These are phyloP conservation scores for Incumbomyces lentus DNA, from an alignment of 2,329 filamentous ascomycete genomes.

Conservation along the genomic window DNA sequence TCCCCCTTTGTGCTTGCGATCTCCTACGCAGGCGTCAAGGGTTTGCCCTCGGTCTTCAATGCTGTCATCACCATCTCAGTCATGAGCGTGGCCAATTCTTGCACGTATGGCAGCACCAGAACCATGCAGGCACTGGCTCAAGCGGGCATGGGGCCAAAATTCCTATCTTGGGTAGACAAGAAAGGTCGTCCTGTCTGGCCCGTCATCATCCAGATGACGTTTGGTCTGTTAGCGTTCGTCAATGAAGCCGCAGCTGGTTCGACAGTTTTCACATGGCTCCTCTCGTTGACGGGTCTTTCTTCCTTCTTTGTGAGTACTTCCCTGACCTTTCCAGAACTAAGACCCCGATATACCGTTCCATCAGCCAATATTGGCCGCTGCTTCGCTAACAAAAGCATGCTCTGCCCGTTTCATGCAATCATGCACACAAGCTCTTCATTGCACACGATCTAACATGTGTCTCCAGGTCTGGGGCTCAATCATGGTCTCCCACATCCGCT, in stretches of 20 bases:
- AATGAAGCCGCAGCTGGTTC: conserved; percentile 38
- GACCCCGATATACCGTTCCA: no score
- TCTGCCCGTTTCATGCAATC: no score
- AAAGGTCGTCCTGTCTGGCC: conserved; percentile 69
- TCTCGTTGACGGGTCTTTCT: conserved; percentile 62
- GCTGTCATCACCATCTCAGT: conserved; percentile 78
- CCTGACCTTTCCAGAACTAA: no score
- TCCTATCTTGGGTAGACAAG: conserved; percentile 72
- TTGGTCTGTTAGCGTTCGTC: conserved; percentile 72
- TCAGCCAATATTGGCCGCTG: no score
- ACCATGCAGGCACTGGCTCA: conserved; percentile 84
- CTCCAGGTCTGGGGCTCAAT: conserved; percentile 44
- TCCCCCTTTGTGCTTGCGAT: conserved; percentile 95
- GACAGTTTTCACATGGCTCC: conserved; percentile 68
- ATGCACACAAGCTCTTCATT: no score
- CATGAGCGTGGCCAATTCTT: conserved; percentile 80
- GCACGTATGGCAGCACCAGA: conserved; percentile 82
- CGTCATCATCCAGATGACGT: conserved; percentile 53
- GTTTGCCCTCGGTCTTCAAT: conserved; percentile 83
- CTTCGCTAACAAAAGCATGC: no score
- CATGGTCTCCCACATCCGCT: conserved; percentile 60
- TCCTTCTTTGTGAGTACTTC: conserved; percentile 47
- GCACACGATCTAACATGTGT: no score
- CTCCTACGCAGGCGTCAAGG: conserved; percentile 66
- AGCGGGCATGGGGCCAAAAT: conserved; percentile 66